A percentile compares a stretch with the other conserved stretches of the same genome.
Evolutionary conservation across 2,329 filamentous ascomycete genomes (phyloP).

Genomic region (Phialophora tarda): DNA sequence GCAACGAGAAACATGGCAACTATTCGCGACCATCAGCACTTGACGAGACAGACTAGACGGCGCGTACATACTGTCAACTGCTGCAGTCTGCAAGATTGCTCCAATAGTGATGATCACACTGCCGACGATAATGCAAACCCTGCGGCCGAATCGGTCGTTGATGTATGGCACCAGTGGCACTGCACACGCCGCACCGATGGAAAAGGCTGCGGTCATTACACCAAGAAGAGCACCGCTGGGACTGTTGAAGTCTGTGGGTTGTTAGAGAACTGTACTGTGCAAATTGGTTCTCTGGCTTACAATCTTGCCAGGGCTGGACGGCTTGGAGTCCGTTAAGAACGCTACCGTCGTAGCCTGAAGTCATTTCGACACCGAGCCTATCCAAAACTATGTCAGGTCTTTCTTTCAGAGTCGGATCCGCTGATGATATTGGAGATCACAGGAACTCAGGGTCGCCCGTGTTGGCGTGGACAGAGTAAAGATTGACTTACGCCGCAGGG

Average conservation of each 20-base stretch:
- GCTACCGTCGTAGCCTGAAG: conserved; percentile 45
- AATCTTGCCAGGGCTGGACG: conserved; percentile 30
- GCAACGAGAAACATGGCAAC: conserved; percentile 30
- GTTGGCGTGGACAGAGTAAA: neutral
- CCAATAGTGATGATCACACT: conserved; percentile 56
- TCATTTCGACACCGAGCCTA: conserved; percentile 66
- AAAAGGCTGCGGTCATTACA: conserved; percentile 36
- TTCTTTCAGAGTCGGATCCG: neutral
- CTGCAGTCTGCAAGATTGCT: conserved; percentile 46
- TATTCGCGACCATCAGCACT: conserved; percentile 12
- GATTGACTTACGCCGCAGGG: conserved; percentile 54
- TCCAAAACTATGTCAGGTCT: neutral
- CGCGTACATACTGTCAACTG: conserved; percentile 29
- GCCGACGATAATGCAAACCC: conserved; percentile 55
- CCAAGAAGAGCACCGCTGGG: conserved; percentile 25
- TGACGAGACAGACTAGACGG: neutral
- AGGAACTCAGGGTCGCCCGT: neutral
- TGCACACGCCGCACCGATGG: conserved; percentile 55
- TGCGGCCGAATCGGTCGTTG: conserved; percentile 55
- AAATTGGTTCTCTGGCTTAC: conserved; percentile 51
- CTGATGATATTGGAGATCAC: neutral
- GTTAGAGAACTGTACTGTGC: conserved; percentile 51
- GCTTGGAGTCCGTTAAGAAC: conserved; percentile 34
- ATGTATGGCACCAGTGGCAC: conserved; percentile 55
- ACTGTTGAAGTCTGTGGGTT: conserved; percentile 55